These are phyloP conservation scores for Boletus insuetus DNA, from an alignment of 768 basidiomycete species.

Conservation along the genomic window DNA sequence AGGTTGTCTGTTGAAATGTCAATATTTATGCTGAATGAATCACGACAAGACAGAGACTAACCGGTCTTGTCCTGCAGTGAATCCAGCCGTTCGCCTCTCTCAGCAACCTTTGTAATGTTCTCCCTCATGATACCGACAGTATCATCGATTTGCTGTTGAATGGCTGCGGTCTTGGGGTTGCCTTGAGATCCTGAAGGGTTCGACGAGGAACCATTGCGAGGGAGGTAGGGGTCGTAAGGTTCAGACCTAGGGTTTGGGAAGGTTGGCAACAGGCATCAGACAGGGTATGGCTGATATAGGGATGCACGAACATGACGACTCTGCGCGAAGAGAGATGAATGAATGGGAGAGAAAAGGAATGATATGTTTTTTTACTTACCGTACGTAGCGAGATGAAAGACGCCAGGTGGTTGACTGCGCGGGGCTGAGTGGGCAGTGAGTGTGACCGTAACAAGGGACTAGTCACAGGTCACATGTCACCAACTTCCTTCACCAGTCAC, in stretches of 20 bases:
- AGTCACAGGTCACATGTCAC: slow-evolving; percentile 24
- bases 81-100: slow-evolving; percentile 92
- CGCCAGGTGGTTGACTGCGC: slow-evolving; percentile 21
- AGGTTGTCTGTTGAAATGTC: slow-evolving; percentile 68
- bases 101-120: slow-evolving; percentile 94
- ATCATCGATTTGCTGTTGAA: slow-evolving; percentile 96
- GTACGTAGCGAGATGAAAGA: slow-evolving; percentile 17
- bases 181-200: slow-evolving; percentile 45
- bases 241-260: slow-evolving; percentile 67
- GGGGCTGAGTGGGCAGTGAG: slow-evolving; percentile 10
- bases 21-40: neutral
- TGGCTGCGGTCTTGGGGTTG: slow-evolving; percentile 87
- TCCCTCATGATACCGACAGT: slow-evolving; percentile 98
- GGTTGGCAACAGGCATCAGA: slow-evolving; percentile 6
- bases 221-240: slow-evolving; percentile 98
- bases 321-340: slow-evolving; percentile 2
- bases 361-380: slow-evolving; percentile 17
- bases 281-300: neutral
- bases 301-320: slow-evolving; percentile 28
- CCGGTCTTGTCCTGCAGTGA: slow-evolving; percentile 98
- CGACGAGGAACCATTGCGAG: slow-evolving; percentile 71
- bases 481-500: neutral
- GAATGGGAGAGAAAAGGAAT: neutral
- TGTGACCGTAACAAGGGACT: neutral
- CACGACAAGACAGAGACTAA: slow-evolving; percentile 38